Base-by-base conservation (phyloP, 129 eudicot genomes). In the Scalesia atractyloides region DNA sequence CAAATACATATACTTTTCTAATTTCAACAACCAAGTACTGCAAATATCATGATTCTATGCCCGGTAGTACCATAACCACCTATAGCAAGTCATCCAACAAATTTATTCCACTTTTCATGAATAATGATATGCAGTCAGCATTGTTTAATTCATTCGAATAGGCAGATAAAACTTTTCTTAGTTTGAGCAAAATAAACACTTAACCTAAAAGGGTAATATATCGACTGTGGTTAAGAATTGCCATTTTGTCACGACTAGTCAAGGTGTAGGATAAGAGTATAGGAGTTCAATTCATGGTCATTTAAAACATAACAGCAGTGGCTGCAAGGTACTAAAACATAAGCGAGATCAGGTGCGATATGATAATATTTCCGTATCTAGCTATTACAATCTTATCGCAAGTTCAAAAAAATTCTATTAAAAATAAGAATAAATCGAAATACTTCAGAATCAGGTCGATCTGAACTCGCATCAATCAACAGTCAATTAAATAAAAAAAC, bases 301-400 rank as follows among this genome's bases (percentile, higher is more conserved):
- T 11, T 19, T 16, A 16, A 50, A 52, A 52, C 30, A 54, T 20
- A 54, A 54, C 3, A 14, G 56, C 56, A 15, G 56, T 50, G 56
- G 70, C 56, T 66, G 46, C 24, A 26, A 68, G 57, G 47, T 68
- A 26, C 61, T 30, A 68, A 49, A 68, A 49, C 61, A 68, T n/a
- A 68, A 44, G 56, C 61, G 16, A 15, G 50, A 50, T 50, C 61
- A 68, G 41, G 57, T 26, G 48, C 11, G 11, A 68, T 54, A 54
- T 20, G 33, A 48, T 3, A 12, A 12, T 73, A 30, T 26, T 26
- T 17, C 48, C 16, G 59, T 10, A 43, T 59, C 60, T 41, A 22
- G 47, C 18, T 57, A 43, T 56, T 72, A 57, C 11, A 5, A 46
- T 39, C 13, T 4, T 9, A 22, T 8, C 3, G 19, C 37, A 56